Base-by-base conservation (phyloP, 352 stramenopile species). In the Phytophthora boehmeriae region DNA sequence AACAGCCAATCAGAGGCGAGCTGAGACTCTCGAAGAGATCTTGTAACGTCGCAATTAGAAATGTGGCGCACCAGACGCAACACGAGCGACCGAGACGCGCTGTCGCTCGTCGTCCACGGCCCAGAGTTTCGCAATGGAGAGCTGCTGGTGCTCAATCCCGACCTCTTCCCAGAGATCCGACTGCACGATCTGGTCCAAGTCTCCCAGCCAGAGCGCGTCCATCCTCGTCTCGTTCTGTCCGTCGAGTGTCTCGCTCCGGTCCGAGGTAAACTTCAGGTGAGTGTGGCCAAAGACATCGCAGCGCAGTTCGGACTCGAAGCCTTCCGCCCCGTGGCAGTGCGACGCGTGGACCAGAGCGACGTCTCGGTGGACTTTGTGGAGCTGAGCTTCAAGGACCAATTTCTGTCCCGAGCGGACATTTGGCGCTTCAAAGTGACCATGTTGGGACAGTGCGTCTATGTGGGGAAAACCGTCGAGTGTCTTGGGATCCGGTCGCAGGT, bases 341-440 rank as follows among this genome's bases (percentile, higher is more conserved):
- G 77, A n/a, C 76, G 78, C 19, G 74, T 94, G 10, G 74, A 92
- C 5, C 73, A 68, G 16, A 63, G 65, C 0, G 75, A 90, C 16
- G 78, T 91, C 14, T 75, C 66, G 1, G 74, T 89, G 41, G 88
- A 96, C 56, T 97, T 90, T 54, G 77, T 97, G 47, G 89, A 97
- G 71, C 47, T 97, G 38, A 89, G 80, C 36, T 95, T 97, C 60
- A 94, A 95, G 55, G 87, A 96, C 74, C 88, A 97, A 68, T 98
- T 97, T 54, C 76, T 97, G 4, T 97, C 91, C 14, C 75, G 92
- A 5, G 89, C 84, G 6, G 90, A 97, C 59, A 84, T 98, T 8
- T 97, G 89, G 86, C 84, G 90, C 20, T 90, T 95, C 56, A 95
- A 95, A 54, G 80, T 90, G 14, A 82, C 86, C 8, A 84, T 93